Conservation (phyloP, 2,329 filamentous ascomycete genomes). For the Plenodomus lindquistii region DNA sequence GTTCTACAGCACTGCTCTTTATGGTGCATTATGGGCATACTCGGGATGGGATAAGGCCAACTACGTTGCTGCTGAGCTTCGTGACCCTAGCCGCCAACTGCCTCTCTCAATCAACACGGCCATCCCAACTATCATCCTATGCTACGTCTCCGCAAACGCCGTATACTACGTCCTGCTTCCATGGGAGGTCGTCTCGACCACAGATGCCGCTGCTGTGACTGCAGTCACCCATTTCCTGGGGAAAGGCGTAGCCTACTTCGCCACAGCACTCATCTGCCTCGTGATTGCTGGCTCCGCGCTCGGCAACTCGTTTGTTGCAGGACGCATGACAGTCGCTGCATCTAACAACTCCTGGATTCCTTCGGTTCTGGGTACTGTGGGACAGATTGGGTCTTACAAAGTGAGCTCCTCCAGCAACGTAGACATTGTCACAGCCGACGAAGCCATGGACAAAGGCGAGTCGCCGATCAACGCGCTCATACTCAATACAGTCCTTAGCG, state of each 20-base stretch:
- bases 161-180: constrained; percentile 67
- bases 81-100: constrained; percentile 47
- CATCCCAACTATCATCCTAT: constrained; percentile 63
- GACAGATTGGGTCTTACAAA: constrained; percentile 33
- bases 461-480: constrained; percentile 44
- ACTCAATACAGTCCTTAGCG: constrained; percentile 45
- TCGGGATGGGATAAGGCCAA: constrained; percentile 47
- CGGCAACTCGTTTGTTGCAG: constrained; percentile 66
- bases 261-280: constrained; percentile 60
- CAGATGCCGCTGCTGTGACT: constrained; percentile 64
- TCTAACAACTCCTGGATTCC: constrained; percentile 42
- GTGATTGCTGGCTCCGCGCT: constrained; percentile 65
- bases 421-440: constrained; percentile 15
- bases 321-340: constrained; percentile 66
- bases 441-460: constrained; percentile 38
- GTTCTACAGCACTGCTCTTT: constrained; percentile 62
- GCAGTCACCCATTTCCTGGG: constrained; percentile 55
- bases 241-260: constrained; percentile 56
- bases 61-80: constrained; percentile 44
- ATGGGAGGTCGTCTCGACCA: constrained; percentile 62
- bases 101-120: constrained; percentile 66
- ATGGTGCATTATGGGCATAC: constrained; percentile 41
- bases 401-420: constrained; percentile 14
- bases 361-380: constrained; percentile 29
- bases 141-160: constrained; percentile 64